Evolutionary conservation across 139 green algal species (phyloP), one percentile per base, ranked within the genome.

Genomic region (Zygnema circumcarinatum): DNA sequence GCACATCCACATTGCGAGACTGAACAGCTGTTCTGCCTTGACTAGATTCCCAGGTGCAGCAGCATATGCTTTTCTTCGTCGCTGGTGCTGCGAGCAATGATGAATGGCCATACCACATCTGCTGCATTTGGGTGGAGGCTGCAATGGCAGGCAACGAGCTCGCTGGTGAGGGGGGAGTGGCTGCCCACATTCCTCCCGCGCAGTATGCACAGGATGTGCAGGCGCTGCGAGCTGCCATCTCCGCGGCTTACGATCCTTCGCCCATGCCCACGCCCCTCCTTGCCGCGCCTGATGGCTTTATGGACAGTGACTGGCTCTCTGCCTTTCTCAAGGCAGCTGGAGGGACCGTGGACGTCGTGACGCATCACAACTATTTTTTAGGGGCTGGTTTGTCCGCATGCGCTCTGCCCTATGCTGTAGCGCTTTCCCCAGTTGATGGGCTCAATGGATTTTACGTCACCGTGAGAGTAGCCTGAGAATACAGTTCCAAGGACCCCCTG

Each of bases 91-190:
- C n/a, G n/a, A n/a, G n/a, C n/a, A n/a, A n/a, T n/a, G n/a, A n/a
- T n/a, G n/a, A n/a, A n/a, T n/a, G n/a, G n/a, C n/a, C n/a, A n/a
- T n/a, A n/a, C n/a, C n/a, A n/a, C n/a, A n/a, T n/a, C n/a, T n/a
- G n/a, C n/a, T n/a, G n/a, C n/a, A n/a, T n/a, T n/a, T n/a, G n/a
- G n/a, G n/a, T n/a, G n/a, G n/a, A n/a, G n/a, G n/a, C n/a, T n/a
- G n/a, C n/a, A n/a, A 79, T 79, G 40, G 75, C 75, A 80, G 79
- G 75, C 25, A 88, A 88, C 76, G 76, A 88, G 83, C 11, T 88
- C 76, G 74, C 21, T 29, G 83, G 76, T 21, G 33, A n/a, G 20
- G 35, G 36, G 31, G 75, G 75, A 41, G 84, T 88, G 20, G 83
- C 38, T 7, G 38, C 75, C 22, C 56, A 86, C 16, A 21, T 86